These are phyloP conservation scores for Graphilbum fragrans DNA, from an alignment of 2,329 filamentous ascomycete genomes.

Conservation along the genomic window DNA sequence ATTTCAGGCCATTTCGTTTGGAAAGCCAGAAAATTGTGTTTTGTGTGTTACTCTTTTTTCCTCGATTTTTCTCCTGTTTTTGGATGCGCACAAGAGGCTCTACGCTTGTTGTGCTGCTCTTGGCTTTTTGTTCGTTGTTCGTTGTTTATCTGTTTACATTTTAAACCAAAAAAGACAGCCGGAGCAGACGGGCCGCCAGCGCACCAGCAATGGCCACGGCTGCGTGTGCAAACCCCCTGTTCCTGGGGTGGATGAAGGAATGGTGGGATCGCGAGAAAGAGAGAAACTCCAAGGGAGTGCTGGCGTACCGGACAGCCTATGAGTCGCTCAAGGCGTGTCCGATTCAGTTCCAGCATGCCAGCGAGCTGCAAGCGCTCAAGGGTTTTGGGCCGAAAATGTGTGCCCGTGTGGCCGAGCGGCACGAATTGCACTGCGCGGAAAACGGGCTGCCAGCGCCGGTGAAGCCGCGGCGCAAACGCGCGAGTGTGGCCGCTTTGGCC, in stretches of 20 bases:
- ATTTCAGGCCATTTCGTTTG: too few relatives aligned
- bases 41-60: too few relatives aligned
- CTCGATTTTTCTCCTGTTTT: neutral
- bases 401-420: conserved; percentile 50
- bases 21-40: too few relatives aligned
- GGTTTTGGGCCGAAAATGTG: conserved; percentile 64
- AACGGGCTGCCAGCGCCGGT: conserved; percentile 59
- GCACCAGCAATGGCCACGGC: conserved; percentile 8
- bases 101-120: neutral
- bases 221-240: conserved; percentile 54
- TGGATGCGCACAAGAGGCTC: neutral
- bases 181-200: neutral
- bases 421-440: conserved; percentile 48
- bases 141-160: conserved; percentile 1
- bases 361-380: conserved; percentile 59
- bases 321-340: conserved; percentile 67
- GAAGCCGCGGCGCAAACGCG: conserved; percentile 16
- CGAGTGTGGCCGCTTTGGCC: too few relatives aligned
- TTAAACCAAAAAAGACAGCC: neutral
- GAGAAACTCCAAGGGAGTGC: conserved; percentile 56
- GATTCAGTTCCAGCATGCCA: conserved; percentile 57
- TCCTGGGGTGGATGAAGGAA: conserved; percentile 64
- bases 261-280: conserved; percentile 61
- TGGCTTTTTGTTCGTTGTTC: neutral
- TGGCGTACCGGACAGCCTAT: conserved; percentile 65